Evolutionary conservation across 2,329 filamentous ascomycete genomes (phyloP), one percentile per base, ranked within the genome.

Genomic region (Stemphylium beticola): DNA sequence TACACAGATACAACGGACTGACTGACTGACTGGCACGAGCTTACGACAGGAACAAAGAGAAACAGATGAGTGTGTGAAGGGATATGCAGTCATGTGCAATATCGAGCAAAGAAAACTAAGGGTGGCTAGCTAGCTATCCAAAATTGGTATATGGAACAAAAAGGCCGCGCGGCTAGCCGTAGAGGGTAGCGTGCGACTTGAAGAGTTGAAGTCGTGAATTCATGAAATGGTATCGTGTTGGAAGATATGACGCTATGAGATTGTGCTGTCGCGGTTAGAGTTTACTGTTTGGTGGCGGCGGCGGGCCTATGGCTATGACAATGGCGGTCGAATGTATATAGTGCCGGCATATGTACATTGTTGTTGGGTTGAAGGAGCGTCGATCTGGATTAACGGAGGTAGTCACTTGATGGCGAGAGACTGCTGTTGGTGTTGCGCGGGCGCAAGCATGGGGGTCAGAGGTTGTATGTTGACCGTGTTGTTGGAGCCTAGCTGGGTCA

Each of bases 401-500:
- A 20, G 22, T 54, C 37, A 57, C 33, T 49, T 57, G n/a, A 52
- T 49, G 45, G 46, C 29, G 20, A 46, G 44, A 44, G 50, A 31
- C 44, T 58, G 57, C 41, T 53, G 51, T 15, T 14, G 57, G 38
- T 53, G 51, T 15, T n/a, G 15, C n/a, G 56, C 26, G 7, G 26
- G 38, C n/a, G 46, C 37, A n/a, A 57, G 41, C 36, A 48, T 44
- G 36, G 55, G 34, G 26, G 52, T 49, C 32, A 57, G 48, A 4
- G 56, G 55, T 29, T 65, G 62, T 11, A 46, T 53, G 26, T 29
- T 29, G 53, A 53, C 59, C 9, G 48, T 59, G 36, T 60, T 39
- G 33, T 39, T 61, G 17, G 59, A 24, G 6, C 37, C 53, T 31
- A 57, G 20, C 37, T 66, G 57, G 1, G 56, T 58, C 44, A 55